A percentile compares a stretch with the other conserved stretches of the same genome.
These are phyloP conservation scores for Cantharellus anzutake DNA, from an alignment of 768 basidiomycete species.

Conservation along the genomic window DNA sequence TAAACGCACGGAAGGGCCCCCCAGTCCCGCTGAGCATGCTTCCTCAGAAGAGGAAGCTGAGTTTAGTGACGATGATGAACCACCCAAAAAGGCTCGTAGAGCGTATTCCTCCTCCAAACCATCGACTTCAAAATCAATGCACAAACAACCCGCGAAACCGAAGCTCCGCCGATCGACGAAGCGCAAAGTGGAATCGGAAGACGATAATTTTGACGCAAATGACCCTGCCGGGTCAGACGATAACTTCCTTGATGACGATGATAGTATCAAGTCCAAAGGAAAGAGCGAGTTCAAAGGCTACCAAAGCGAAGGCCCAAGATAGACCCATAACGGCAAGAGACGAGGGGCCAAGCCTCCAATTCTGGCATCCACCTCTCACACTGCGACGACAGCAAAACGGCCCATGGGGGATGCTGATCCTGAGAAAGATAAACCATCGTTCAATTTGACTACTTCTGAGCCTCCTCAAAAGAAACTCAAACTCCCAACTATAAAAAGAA, in stretches of 20 bases:
- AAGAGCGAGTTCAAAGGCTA: too few species aligned
- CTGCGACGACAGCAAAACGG: neutral
- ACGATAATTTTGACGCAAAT: too few species aligned
- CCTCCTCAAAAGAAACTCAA: conserved; percentile 1
- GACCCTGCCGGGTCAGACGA: too few species aligned
- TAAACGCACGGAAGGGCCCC: too few species aligned
- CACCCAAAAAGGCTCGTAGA: neutral
- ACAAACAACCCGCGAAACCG: too few species aligned
- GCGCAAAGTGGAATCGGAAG: too few species aligned
- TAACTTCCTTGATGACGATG: too few species aligned
- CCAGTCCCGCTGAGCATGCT: too few species aligned
- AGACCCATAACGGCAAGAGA: neutral
- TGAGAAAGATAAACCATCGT: neutral
- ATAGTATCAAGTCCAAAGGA: too few species aligned
- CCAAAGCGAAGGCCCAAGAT: neutral
- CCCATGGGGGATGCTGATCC: neutral
- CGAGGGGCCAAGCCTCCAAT: neutral
- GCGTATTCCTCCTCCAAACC: neutral
- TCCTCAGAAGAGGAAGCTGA: neutral
- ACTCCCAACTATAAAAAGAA: conserved; percentile 5
- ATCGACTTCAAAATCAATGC: neutral
- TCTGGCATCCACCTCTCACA: neutral
- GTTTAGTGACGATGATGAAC: conserved; percentile 1
- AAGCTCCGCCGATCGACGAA: too few species aligned
- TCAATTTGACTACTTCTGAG: neutral